phyloP scores from a whole-genome alignment of 306 rosid genomes.

The Malus sieversii region DNA sequence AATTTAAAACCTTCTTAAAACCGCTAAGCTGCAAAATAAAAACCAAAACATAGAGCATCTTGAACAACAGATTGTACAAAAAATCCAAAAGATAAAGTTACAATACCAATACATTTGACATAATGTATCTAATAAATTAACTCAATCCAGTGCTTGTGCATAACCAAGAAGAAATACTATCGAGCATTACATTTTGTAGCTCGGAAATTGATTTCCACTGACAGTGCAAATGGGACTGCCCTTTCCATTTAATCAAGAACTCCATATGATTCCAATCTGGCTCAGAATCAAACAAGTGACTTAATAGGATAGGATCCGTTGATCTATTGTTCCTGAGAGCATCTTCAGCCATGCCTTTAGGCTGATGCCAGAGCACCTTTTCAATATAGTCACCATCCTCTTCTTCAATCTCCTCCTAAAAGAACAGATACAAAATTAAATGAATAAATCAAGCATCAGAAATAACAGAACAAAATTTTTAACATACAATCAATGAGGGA shows the following conservation, averaged over 20 bases:
- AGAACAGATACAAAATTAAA: conserved; percentile 15
- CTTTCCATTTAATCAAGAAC: conserved; percentile 96
- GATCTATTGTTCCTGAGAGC: conserved; percentile 69
- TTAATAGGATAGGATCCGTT: conserved; percentile 62
- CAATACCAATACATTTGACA: conserved; percentile 2
- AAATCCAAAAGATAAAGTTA: conserved; percentile 12
- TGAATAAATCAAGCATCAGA: not conserved
- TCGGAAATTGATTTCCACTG: conserved; percentile 94
- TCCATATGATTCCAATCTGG: conserved; percentile 85
- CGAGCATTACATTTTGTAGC: conserved; percentile 72
- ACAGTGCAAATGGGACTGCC: conserved; percentile 98
- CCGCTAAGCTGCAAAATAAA: conserved; percentile 83
- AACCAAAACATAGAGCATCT: conserved; percentile 21
- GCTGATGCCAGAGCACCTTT: conserved; percentile 98
- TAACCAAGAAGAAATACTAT: conserved; percentile 13
- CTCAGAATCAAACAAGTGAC: conserved; percentile 75
- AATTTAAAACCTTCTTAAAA: conserved; percentile 91
- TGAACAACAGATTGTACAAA: conserved; percentile 10
- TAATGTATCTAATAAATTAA: not conserved
- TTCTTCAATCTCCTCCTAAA: conserved; percentile 91
- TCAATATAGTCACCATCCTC: conserved; percentile 93
- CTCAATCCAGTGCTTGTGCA: conserved; percentile 2
- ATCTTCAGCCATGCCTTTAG: conserved; percentile 82
- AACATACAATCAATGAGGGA: not conserved
- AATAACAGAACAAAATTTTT: not conserved